Conservation (phyloP, 225 moss, liverwort and hornwort genomes). For the Takakia lepidozioides region DNA sequence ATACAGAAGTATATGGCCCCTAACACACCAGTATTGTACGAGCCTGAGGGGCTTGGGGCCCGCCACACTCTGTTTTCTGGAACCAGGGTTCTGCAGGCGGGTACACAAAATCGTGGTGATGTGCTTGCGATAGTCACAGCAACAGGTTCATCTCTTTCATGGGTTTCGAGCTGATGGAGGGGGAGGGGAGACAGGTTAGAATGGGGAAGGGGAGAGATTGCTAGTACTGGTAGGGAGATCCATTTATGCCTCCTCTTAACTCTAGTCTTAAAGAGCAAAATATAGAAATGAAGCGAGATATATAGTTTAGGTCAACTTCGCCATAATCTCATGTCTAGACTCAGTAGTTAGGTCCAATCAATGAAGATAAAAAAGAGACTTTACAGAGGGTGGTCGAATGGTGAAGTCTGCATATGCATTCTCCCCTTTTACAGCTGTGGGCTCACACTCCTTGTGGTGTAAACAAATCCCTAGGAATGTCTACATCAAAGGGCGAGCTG, state of each 20-base stretch:
- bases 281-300: too few species aligned
- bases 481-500: constrained; percentile 76
- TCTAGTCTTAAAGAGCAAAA: too few species aligned
- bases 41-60: constrained; percentile 49
- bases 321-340: too few species aligned
- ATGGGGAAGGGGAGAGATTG: background rate
- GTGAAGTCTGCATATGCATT: too few species aligned
- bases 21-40: constrained; percentile 39
- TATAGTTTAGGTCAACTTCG: too few species aligned
- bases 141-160: constrained; percentile 41
- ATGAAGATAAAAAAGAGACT: too few species aligned
- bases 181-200: background rate
- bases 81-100: constrained; percentile 75
- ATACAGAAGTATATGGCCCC: constrained; percentile 63
- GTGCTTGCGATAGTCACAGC: constrained; percentile 65
- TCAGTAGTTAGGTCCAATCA: too few species aligned
- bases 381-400: too few species aligned
- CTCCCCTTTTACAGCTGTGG: too few species aligned
- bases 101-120: constrained; percentile 40
- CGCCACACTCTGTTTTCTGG: constrained; percentile 81
- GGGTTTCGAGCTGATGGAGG: background rate
- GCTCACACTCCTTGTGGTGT: too few species aligned
- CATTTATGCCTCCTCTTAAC: too few species aligned
- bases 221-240: too few species aligned
- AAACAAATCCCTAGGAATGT: constrained; percentile 40